These are phyloP conservation scores for Sugiyamaella smithiae DNA, from an alignment of 805 yeast species.

Conservation along the genomic window DNA sequence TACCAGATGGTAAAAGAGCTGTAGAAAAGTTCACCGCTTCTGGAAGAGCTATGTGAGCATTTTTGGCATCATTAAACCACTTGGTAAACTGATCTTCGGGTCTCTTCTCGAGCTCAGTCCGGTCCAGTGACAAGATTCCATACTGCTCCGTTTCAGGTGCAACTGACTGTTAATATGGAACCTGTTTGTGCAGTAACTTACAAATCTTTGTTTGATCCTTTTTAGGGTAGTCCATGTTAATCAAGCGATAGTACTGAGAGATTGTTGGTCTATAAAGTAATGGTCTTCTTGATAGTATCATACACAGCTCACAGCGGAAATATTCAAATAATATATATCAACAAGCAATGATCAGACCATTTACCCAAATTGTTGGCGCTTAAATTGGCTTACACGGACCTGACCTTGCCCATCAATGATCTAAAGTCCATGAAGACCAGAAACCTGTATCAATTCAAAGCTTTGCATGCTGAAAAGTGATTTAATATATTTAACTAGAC, in stretches of 20 bases:
- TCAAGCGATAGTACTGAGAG: neutral
- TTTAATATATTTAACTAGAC: too few species aligned
- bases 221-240: neutral
- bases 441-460: too few species aligned
- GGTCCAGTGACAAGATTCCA: constrained; percentile 60
- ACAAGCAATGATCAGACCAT: too few species aligned
- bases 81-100: constrained; percentile 76
- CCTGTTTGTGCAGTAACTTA: neutral
- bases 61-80: constrained; percentile 81
- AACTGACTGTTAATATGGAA: constrained; percentile 29
- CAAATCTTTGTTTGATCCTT: neutral
- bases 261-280: neutral
- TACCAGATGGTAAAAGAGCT: constrained; percentile 83
- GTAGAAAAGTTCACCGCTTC: constrained; percentile 89
- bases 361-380: too few species aligned
- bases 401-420: too few species aligned
- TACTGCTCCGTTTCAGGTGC: constrained; percentile 91
- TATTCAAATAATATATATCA: too few species aligned
- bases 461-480: too few species aligned
- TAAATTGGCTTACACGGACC: too few species aligned
- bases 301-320: too few species aligned
- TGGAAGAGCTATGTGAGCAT: constrained; percentile 58
- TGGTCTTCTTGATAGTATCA: too few species aligned
- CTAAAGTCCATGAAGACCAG: too few species aligned
- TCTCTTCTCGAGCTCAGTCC: constrained; percentile 48